phyloP scores from a whole-genome alignment of 1,284 basidiomycete genomes.

The Anthracocystis setariae region DNA sequence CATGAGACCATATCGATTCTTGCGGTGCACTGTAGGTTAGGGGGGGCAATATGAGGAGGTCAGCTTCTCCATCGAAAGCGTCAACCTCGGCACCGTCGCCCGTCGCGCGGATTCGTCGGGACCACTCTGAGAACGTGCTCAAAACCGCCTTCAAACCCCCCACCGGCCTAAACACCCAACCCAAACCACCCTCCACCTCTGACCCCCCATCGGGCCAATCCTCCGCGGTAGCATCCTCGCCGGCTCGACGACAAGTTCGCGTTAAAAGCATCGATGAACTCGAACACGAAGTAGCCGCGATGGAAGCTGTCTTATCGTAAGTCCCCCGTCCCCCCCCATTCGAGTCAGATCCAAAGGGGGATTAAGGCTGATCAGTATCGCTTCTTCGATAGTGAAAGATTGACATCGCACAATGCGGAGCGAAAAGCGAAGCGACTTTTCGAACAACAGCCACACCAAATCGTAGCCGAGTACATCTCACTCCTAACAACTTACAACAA shows the following conservation, averaged over 20 bases:
- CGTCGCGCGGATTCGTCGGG: not conserved
- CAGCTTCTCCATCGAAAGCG: constrained; percentile 37
- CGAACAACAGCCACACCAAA: constrained; percentile 24
- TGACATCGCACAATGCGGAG: constrained; percentile 25
- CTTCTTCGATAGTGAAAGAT: constrained; percentile 9
- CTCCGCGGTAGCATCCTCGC: not conserved
- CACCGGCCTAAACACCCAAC: constrained; percentile 20
- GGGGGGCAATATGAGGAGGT: constrained; percentile 21
- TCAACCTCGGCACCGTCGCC: not conserved
- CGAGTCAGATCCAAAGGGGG: no score
- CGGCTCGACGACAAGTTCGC: constrained; percentile 13
- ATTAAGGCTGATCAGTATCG: no score
- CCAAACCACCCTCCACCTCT: not conserved
- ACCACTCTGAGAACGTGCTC: constrained; percentile 14
- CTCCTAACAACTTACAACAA: constrained; percentile 39
- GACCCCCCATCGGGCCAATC: not conserved
- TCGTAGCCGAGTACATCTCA: constrained; percentile 33
- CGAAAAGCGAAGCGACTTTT: constrained; percentile 7
- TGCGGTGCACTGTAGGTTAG: not conserved
- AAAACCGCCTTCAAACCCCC: constrained; percentile 31
- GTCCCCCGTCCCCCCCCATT: not conserved
- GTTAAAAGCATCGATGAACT: constrained; percentile 17
- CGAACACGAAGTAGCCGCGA: constrained; percentile 21
- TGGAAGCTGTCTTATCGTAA: constrained; percentile 28
- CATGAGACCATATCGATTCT: no score